Evolutionary conservation across 371 early-diverging fungal species (phyloP).

Genomic region (Circinella minor): DNA sequence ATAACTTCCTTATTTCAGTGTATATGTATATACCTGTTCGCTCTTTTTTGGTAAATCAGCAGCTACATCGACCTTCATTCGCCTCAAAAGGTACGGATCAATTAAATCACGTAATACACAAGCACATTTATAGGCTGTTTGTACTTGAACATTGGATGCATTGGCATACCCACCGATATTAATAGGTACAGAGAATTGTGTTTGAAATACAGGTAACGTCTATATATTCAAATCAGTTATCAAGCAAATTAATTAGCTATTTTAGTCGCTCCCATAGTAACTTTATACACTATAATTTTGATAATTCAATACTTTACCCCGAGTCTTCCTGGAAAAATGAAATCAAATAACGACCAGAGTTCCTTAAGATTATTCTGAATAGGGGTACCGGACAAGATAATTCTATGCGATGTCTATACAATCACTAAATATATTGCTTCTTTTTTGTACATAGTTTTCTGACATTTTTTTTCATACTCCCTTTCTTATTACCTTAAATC

Average conservation of each 20-base stretch:
- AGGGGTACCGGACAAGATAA: slow-evolving; percentile 97
- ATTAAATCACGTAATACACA: slow-evolving; percentile 90
- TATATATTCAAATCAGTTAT: slow-evolving; percentile 7
- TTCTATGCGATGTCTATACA: slow-evolving; percentile 78
- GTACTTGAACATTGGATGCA: slow-evolving; percentile 86
- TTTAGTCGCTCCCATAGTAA: neutral
- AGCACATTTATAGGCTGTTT: slow-evolving; percentile 93
- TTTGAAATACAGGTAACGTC: slow-evolving; percentile 91
- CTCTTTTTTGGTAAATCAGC: slow-evolving; percentile 89
- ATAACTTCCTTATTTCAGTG: neutral
- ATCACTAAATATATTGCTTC: too few species aligned
- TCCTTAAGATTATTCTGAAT: slow-evolving; percentile 98
- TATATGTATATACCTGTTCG: slow-evolving; percentile 72
- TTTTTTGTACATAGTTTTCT: neutral
- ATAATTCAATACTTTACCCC: slow-evolving; percentile 57
- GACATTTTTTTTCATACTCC: neutral
- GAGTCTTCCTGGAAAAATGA: slow-evolving; percentile 92
- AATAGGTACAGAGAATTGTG: slow-evolving; percentile 92
- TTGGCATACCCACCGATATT: slow-evolving; percentile 92
- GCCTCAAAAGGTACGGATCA: slow-evolving; percentile 90
- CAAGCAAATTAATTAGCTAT: neutral
- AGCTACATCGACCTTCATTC: slow-evolving; percentile 95
- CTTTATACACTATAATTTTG: neutral
- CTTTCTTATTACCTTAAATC: slow-evolving; percentile 53
- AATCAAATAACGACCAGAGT: slow-evolving; percentile 97